phyloP scores from a whole-genome alignment of 495 filamentous ascomycete species.

The Tuber indicum region DNA sequence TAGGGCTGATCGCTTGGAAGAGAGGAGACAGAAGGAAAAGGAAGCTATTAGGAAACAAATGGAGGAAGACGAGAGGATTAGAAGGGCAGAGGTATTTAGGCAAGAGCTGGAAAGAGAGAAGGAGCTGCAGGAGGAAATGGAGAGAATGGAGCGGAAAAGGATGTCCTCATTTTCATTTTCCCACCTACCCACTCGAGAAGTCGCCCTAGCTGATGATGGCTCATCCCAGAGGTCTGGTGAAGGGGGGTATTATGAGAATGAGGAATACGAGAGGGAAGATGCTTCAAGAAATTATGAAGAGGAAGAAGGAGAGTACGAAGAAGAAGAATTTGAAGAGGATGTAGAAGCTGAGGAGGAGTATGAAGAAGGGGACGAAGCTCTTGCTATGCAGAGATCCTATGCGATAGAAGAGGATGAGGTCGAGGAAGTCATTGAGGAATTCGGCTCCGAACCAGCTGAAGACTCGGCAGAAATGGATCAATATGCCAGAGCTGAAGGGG shows the following conservation, averaged over 20 bases:
- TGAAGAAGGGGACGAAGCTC: slow-evolving; percentile 18
- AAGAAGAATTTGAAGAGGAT: slow-evolving; percentile 13
- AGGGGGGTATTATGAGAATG: slow-evolving; percentile 21
- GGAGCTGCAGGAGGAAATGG: slow-evolving; percentile 14
- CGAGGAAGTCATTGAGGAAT: slow-evolving; percentile 13
- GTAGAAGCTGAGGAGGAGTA: slow-evolving; percentile 18
- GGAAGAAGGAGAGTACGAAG: slow-evolving; percentile 14
- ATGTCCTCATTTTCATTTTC: neutral
- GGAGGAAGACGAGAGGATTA: slow-evolving; percentile 35
- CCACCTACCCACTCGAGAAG: neutral
- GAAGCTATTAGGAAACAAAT: slow-evolving; percentile 26
- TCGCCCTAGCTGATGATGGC: neutral
- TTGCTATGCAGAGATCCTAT: neutral
- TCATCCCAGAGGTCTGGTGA: slow-evolving; percentile 8
- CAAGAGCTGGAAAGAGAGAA: slow-evolving; percentile 37
- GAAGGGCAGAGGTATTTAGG: slow-evolving; percentile 31
- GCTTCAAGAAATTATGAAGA: slow-evolving; percentile 17
- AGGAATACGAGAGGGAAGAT: slow-evolving; percentile 20
- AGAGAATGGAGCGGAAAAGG: slow-evolving; percentile 24
- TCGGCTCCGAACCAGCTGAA: slow-evolving; percentile 10
- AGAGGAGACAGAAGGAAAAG: slow-evolving; percentile 25
- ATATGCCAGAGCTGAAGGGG: slow-evolving; percentile 11
- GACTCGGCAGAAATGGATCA: slow-evolving; percentile 4
- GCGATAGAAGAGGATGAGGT: slow-evolving; percentile 19
- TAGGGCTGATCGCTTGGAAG: slow-evolving; percentile 26